Evolutionary conservation across 345 rosid species (phyloP), one percentile per base, ranked within the genome.

Genomic region (Eucalyptus fibrosa): DNA sequence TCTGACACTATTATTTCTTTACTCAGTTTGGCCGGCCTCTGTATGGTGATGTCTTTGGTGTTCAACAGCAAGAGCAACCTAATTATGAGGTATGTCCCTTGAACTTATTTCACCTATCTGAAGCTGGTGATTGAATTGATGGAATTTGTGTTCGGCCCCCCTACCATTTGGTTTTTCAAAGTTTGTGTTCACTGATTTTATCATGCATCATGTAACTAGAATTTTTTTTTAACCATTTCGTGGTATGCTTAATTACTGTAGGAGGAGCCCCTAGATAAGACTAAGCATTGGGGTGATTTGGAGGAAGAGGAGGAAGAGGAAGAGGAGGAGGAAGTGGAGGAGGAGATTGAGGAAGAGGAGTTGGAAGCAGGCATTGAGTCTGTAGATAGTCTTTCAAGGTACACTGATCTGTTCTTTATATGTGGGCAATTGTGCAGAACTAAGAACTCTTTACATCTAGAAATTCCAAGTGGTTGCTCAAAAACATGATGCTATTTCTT

Each of bases 271-370:
- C 94, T 98, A 89, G 99, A 98, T 90, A 98, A 98, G 93, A 94
- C 95, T 26, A 98, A 96, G 93, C 99, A 98, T 91, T 98, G 99
- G 99, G 99, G 99, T 94, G 99, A 98, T 93, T 93, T 98, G 94
- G 99, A 98, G 94, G 99, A 98, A 91, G 91, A 90, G 91, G 91
- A 90, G 42, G 91, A 90, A 21, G 99, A 96, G 89, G 98, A 95
- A 91, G 92, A 90, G 47, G 90, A 98, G 83, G 99, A 95, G 85
- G 47, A 96, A 95, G 49, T 95, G 88, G 99, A 97, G 60, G 99
- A 97, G 90, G 91, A 93, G 93, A 93, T 95, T 88, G 99, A 97
- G 89, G 99, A 97, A 91, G 99, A 96, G 90, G 99, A 98, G 87
- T 86, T 97, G 82, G 97, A 96, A 90, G 99, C 94, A 89, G 99